Evolutionary conservation across 352 stramenopile species (phyloP), one percentile per base, ranked within the genome.

Genomic region (Aphanomyces astaci): DNA sequence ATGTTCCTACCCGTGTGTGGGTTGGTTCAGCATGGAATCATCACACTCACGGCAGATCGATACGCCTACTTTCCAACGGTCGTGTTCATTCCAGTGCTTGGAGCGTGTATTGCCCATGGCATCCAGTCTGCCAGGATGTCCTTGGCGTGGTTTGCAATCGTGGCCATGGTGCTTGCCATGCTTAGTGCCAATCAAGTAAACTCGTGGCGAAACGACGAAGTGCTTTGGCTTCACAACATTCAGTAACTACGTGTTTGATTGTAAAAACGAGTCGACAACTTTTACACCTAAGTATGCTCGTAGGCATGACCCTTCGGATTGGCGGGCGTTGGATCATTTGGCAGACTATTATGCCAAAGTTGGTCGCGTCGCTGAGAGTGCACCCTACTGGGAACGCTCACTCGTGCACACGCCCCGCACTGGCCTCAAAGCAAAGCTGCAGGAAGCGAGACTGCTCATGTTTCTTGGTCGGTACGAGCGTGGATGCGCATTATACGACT

Each of bases 11-110:
- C 48, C n/a, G 48, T 2, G 1, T 31, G 48, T n/a, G 48, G 48
- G 10, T n/a, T 55, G 7, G 2, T 55, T 7, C 48, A 55, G n/a
- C 48, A 55, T 30, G 48, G 48, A 55, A 55, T 55, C 48, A 55
- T 55, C 48, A 55, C 48, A 15, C 27, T 55, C n/a, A 55, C 48
- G n/a, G 48, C 48, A 55, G 48, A 55, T 55, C 48, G 48, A 55
- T 55, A 55, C 48, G 48, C n/a, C 48, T 55, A 55, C 48, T 55
- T 55, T 55, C 48, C 48, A 31, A 55, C n/a, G 0, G 10, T 30
- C 10, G 48, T 55, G n/a, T 10, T 22, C 2, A 30, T 55, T 55
- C 48, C 48, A 55, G 10, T 55, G 27, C 48, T 55, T 25, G 48
- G 48, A 15, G 27, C 48, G 11, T 10, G n/a, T 24, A 55, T 55